These are phyloP conservation scores for Paramecium primaurelia DNA, from an alignment of 73 alveolate genomes.

Conservation along the genomic window DNA sequence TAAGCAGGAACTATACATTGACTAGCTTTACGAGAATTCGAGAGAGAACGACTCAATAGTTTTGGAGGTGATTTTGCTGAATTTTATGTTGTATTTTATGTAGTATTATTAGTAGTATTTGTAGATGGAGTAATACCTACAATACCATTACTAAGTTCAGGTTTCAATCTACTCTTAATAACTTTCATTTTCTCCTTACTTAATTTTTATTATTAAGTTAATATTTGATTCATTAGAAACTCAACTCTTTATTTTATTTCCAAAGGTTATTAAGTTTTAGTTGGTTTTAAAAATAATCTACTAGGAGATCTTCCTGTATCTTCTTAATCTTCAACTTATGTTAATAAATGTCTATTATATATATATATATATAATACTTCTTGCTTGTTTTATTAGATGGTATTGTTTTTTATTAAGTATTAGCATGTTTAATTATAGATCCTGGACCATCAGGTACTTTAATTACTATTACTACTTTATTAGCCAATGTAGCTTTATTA, in stretches of 20 bases:
- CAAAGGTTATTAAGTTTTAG: not conserved
- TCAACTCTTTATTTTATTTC: slow-evolving; percentile 2
- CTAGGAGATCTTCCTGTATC: slow-evolving; percentile 23
- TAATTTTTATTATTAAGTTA: not conserved
- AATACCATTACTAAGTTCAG: not conserved
- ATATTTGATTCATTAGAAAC: not conserved
- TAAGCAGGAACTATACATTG: not conserved
- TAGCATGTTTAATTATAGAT: not conserved
- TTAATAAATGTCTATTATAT: not conserved
- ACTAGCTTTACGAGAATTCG: slow-evolving; percentile 51
- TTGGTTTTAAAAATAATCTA: not conserved
- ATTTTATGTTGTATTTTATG: not conserved
- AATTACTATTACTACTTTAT: slow-evolving; percentile 30
- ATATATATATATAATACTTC: not conserved
- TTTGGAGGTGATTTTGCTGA: slow-evolving; percentile 21
- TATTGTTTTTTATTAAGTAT: not conserved
- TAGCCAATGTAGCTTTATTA: slow-evolving; percentile 30
- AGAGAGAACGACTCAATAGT: slow-evolving; percentile 1
- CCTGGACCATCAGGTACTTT: not conserved
- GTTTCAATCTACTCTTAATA: not conserved
- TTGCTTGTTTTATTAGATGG: slow-evolving; percentile 22
- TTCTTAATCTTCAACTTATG: slow-evolving; percentile 39
- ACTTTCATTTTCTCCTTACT: not conserved
- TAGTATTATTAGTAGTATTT: not conserved
- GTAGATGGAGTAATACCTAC: not conserved